Evolutionary conservation across 306 rosid genomes (phyloP).

Genomic region (Vicia sativa): DNA sequence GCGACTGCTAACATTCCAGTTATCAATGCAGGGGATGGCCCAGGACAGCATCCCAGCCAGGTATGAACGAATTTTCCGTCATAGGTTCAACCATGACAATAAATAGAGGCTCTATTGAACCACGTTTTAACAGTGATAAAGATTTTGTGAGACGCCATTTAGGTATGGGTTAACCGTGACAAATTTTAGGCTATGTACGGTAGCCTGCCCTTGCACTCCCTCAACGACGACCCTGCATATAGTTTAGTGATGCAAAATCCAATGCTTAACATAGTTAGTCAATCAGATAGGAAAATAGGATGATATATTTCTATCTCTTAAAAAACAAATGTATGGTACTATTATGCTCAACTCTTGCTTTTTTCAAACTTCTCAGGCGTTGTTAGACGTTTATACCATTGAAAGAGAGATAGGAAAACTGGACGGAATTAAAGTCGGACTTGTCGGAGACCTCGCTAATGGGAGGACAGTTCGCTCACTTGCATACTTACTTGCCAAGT

Average conservation of each 20-base stretch:
- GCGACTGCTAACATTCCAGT: constrained; percentile 76
- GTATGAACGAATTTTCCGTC: constrained; percentile 39
- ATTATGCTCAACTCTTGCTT: background rate
- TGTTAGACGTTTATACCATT: constrained; percentile 82
- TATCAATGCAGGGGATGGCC: constrained; percentile 98
- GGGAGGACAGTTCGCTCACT: constrained; percentile 95
- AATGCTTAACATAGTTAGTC: constrained; percentile 2
- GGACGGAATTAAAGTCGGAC: constrained; percentile 82
- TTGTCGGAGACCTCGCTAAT: constrained; percentile 88
- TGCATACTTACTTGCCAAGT: constrained; percentile 85
- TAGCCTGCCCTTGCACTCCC: too few species aligned
- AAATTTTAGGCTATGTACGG: too few species aligned
- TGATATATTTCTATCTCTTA: background rate
- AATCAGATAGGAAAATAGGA: background rate
- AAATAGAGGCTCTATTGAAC: too few species aligned
- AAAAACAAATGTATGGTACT: constrained; percentile 13
- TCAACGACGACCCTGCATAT: background rate
- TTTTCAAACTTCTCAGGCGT: constrained; percentile 56
- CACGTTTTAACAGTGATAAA: too few species aligned
- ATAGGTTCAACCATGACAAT: background rate
- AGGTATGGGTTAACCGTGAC: too few species aligned
- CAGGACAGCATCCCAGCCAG: constrained; percentile 96
- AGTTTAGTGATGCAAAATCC: constrained; percentile 7
- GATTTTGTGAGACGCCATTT: too few species aligned
- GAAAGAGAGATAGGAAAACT: constrained; percentile 82